Percentiles rank a stretch among this genome's conserved stretches.
phyloP scores from a whole-genome alignment of 2,329 filamentous ascomycete species.

The Amylocarpus encephaloides region DNA sequence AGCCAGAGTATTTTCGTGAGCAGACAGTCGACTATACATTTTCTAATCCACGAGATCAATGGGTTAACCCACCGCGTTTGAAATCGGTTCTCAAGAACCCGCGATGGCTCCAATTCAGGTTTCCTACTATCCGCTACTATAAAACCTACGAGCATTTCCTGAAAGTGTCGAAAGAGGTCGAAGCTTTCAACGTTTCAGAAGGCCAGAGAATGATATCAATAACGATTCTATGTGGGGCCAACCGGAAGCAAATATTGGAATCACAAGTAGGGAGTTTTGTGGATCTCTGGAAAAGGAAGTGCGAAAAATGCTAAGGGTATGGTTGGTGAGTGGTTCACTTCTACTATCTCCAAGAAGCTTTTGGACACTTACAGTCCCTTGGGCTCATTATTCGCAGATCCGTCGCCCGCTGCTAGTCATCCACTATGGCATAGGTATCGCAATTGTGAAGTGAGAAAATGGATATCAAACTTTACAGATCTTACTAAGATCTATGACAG shows the following conservation, averaged over 20 bases:
- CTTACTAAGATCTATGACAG: not conserved
- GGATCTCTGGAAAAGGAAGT: conserved; percentile 29
- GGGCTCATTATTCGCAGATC: conserved; percentile 38
- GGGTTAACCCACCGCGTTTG: conserved; percentile 38
- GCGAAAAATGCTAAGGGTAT: conserved; percentile 15
- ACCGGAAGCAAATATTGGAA: conserved; percentile 33
- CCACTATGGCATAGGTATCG: conserved; percentile 39
- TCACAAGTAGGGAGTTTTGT: conserved; percentile 37
- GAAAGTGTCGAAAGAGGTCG: conserved; percentile 31
- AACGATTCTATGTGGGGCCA: conserved; percentile 37
- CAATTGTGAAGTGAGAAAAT: conserved; percentile 29
- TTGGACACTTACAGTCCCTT: not conserved
- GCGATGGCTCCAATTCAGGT: conserved; percentile 34
- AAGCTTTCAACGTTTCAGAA: conserved; percentile 38
- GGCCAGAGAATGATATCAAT: conserved; percentile 36
- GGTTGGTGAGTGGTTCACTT: conserved; percentile 19
- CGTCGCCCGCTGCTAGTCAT: conserved; percentile 32
- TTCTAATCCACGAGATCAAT: conserved; percentile 40
- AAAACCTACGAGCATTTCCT: conserved; percentile 26
- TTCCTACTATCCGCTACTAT: conserved; percentile 38
- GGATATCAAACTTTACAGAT: no score
- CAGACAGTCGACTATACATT: conserved; percentile 41
- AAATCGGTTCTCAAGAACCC: conserved; percentile 31
- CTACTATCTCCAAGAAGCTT: no score
- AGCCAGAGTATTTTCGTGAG: conserved; percentile 42